Evolutionary conservation across 345 rosid species (phyloP).

Genomic region (Pistacia atlantica): DNA sequence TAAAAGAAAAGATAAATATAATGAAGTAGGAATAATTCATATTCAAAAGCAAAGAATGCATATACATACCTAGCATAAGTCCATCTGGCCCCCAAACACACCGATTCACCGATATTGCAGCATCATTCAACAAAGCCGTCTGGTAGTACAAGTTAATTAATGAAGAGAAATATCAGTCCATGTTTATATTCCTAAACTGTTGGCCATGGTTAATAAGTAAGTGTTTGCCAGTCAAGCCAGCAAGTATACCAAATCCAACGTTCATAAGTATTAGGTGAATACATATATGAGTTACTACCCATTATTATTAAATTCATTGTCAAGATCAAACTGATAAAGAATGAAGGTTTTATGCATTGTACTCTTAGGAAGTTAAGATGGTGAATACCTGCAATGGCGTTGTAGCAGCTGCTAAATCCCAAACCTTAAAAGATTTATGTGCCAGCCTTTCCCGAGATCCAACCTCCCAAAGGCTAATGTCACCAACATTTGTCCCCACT

Average conservation of each 20-base stretch:
- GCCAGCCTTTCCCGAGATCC: slow-evolving; percentile 45
- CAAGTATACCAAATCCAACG: not conserved
- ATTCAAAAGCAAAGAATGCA: not conserved
- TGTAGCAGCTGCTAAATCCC: slow-evolving; percentile 42
- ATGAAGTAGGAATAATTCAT: not conserved
- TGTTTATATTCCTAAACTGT: not conserved
- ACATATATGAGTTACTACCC: not conserved
- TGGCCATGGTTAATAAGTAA: not conserved
- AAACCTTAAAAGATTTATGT: slow-evolving; percentile 44
- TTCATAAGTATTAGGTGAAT: not conserved
- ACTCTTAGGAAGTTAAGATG: not conserved
- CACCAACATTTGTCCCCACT: slow-evolving; percentile 58
- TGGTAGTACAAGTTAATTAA: slow-evolving; percentile 8
- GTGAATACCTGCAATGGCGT: slow-evolving; percentile 42
- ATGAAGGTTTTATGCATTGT: not conserved
- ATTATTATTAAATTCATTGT: not conserved
- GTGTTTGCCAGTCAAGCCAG: not conserved
- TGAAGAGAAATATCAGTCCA: not conserved
- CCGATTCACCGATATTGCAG: slow-evolving; percentile 60
- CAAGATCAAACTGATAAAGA: not conserved
- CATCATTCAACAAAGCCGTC: slow-evolving; percentile 61
- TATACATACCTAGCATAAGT: slow-evolving; percentile 49
- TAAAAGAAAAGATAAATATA: not conserved
- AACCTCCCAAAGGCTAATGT: slow-evolving; percentile 49
- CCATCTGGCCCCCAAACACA: slow-evolving; percentile 76